Evolutionary conservation across 169 alveolate genomes (phyloP).

Genomic region (Eimeria sp.): DNA sequence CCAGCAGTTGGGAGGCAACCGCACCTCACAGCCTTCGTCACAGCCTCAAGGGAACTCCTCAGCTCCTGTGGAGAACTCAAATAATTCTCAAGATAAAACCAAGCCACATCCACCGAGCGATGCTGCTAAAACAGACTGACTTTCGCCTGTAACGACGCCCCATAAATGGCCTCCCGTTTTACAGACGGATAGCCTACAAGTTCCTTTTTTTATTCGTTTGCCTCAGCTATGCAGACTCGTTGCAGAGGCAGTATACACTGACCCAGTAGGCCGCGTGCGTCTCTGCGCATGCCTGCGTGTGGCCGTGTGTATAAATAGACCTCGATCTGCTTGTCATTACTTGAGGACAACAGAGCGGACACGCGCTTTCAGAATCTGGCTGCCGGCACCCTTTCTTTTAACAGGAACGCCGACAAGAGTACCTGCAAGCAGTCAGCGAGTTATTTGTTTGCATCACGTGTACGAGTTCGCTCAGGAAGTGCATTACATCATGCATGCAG

Average conservation of each 20-base stretch:
- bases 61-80: background rate
- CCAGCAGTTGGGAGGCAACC: constrained; percentile 16
- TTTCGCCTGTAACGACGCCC: background rate
- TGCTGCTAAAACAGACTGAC: constrained; percentile 9
- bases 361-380: background rate
- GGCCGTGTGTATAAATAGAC: background rate
- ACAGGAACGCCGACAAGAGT: background rate
- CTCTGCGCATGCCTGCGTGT: background rate
- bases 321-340: background rate
- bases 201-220: background rate
- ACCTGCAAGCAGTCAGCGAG: background rate
- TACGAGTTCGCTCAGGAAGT: background rate
- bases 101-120: constrained; percentile 24
- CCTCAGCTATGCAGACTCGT: background rate
- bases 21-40: constrained; percentile 13
- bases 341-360: background rate
- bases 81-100: background rate
- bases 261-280: constrained; percentile 6
- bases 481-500: background rate
- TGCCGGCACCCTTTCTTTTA: background rate
- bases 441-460: background rate
- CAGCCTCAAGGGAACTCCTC: constrained; percentile 15
- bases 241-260: constrained; percentile 1
- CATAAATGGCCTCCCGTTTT: background rate
- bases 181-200: constrained; percentile 13